Evolutionary conservation across 805 yeast species (phyloP), one percentile per base, ranked within the genome.

Genomic region (Candida vaughaniae): DNA sequence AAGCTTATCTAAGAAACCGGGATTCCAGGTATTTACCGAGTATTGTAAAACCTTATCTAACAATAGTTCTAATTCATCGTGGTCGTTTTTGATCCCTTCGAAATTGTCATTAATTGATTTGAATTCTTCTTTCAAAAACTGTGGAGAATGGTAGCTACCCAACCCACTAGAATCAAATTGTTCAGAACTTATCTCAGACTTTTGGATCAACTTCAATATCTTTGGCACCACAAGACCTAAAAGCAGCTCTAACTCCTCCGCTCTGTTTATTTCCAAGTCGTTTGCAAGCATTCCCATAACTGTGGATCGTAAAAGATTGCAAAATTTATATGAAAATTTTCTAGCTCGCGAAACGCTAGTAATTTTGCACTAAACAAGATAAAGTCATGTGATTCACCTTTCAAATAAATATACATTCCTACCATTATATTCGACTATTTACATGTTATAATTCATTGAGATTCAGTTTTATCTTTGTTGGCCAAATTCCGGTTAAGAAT

Each of bases 21-120:
- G 82, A 53, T 83, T 84, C 95, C 95, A 87, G 0, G 95, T 87
- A 35, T 81, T 85, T 27, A 84, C 87, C 0, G 91, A 82, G 49
- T 80, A 74, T 33, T 74, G 60, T 44, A 86, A 61, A 1, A 86
- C 74, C 29, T 68, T 56, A 42, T 83, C 80, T 36, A 83, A 71
- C 3, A 73, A 64, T 2, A 52, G 53, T 26, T 75, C 54, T 4
- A 85, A 66, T 20, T 65, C 59, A 3, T 57, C 42, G 1, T 71
- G 66, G 28, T 64, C 62, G 7, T 73, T 77, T 18, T 54, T 47
- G 14, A 60, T 41, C 0, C 64, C 65, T 2, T 36, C 30, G 22
- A 58, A 38, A 16, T 39, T 17, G 5, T 53, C 53, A 5, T 64
- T 63, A 16, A 70, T 47, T 3, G 65, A 50, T 18, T 37, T 28